Evolutionary conservation across 2,329 filamentous ascomycete species (phyloP), one percentile per base, ranked within the genome.

Genomic region (Diaporthe sp.): DNA sequence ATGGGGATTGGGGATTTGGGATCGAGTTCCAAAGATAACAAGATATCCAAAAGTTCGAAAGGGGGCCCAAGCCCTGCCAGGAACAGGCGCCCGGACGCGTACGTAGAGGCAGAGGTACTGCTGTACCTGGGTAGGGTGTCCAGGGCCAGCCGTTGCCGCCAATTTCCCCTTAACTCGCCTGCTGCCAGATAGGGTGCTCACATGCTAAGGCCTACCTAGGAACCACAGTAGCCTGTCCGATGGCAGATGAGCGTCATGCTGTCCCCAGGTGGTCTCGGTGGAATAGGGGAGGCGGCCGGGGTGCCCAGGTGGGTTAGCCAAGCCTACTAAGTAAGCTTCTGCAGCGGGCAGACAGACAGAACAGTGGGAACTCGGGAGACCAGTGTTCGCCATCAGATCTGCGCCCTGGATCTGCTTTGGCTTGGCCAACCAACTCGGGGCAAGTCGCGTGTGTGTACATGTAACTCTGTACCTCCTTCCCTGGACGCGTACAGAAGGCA

Each of bases 21-120:
- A 68, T 73, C 35, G 38, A 70, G 67, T 42, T 70, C 67, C 17
- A 3, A 47, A 33, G 35, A 54, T 40, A 60, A 64, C 45, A n/a
- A 64, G 70, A 68, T 61, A 64, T 42, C 50, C 52, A 55, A 58
- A 75, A 55, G 60, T 64, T 66, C 50, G 52, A 75, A 75, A 57
- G 71, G 72, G 74, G 73, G 58, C 72, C 61, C 57, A 50, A 55
- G 70, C 70, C 57, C 57, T 47, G 55, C 30, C 52, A 61, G 55
- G 67, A 3, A 67, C 42, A 67, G 42, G 28, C 35, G n/a, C 1
- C 60, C n/a, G 58, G 58, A 69, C 22, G 64, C 61, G 19, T 30
- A 52, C 19, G 42, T n/a, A n/a, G 8, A 52, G 22, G 22, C 9
- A 9, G 47, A 10, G 6, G 6, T 25, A 35, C 22, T 40, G 17